Base-by-base conservation (phyloP, 2,329 filamentous ascomycete genomes). In the Pseudocercospora ulei region DNA sequence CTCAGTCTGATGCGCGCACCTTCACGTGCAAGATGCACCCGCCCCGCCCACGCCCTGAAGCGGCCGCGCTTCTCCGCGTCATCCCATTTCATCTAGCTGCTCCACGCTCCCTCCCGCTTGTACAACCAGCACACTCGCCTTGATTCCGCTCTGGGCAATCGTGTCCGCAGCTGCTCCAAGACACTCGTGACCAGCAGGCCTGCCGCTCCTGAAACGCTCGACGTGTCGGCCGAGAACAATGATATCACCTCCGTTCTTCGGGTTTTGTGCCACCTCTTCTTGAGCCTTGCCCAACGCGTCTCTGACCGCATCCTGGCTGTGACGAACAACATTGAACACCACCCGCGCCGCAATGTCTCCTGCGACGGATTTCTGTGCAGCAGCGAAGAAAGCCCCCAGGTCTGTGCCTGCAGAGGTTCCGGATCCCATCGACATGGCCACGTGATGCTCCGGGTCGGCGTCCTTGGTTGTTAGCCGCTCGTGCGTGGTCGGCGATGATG, bases 201-300 rank as follows among this genome's bases (percentile, higher is more conserved):
- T 55, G 45, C 54, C 62, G 14, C 62, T 56, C 14, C 25, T 24
- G 31, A 49, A 49, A 45, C 71, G 66, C 26, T 44, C 50, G 29
- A 50, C 42, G 35, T 53, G 62, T 22, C 78, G 67, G 0, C 80
- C 81, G 7, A 84, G 63, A 1, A 87, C 67, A 9, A 87, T 66
- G 13, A 87, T 64, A 54, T 85, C 80, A 2, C 81, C 81, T 0
- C 76, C 76, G 50, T 82, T 84, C 54, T 68, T 71, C 0, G 71
- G 66, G 11, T 70, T 69, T 43, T 73, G 71, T 0, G 73, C 74
- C 2, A 84, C 68, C 36, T 78, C 75, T 17, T 67, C 60, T 35
- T 69, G 67, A 0, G 79, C 79, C 3, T 69, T 61, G 4, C 67
- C 63, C 1, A 80, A 46, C 1, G 70, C 65, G 40, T 68, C 67